Evolutionary conservation across 257 asterid species (phyloP).

Genomic region (Craterostigma plantagineum): DNA sequence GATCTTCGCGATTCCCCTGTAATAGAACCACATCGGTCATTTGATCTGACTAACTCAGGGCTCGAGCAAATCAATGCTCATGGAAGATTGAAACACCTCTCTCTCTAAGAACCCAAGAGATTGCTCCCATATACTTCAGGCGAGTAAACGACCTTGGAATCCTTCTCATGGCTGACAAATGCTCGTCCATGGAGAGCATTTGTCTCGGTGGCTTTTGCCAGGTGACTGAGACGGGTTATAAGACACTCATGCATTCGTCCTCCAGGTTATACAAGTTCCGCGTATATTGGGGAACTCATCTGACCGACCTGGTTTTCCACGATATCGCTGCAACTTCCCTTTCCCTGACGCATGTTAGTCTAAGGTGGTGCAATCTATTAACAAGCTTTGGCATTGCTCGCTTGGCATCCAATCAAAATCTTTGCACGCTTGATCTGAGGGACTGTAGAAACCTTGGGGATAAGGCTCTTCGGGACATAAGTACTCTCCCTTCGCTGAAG

Average conservation of each 20-base stretch:
- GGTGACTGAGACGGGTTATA: conserved; percentile 84
- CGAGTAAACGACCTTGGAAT: conserved; percentile 95
- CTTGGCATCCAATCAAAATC: conserved; percentile 49
- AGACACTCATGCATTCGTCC: conserved; percentile 81
- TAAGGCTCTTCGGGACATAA: conserved; percentile 53
- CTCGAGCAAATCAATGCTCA: conserved; percentile 73
- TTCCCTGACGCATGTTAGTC: conserved; percentile 56
- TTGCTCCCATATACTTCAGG: conserved; percentile 58
- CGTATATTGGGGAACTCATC: conserved; percentile 65
- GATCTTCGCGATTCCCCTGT: conserved; percentile 92
- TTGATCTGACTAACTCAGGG: conserved; percentile 85
- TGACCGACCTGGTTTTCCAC: conserved; percentile 84
- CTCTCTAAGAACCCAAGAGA: conserved; percentile 73
- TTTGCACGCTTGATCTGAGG: conserved; percentile 54
- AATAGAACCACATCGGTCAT: conserved; percentile 66
- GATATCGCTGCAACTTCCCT: conserved; percentile 78
- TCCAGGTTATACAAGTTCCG: conserved; percentile 46
- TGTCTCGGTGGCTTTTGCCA: conserved; percentile 91
- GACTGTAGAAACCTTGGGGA: conserved; percentile 76
- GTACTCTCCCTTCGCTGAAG: conserved; percentile 45
- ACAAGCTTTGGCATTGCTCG: conserved; percentile 57
- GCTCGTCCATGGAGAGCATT: conserved; percentile 80
- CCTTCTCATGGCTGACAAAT: conserved; percentile 88
- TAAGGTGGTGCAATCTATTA: conserved; percentile 83
- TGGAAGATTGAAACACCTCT: conserved; percentile 84